Evolutionary conservation across 2,329 filamentous ascomycete genomes (phyloP), one percentile per base, ranked within the genome.

Genomic region (Aspergillus fijiensis): DNA sequence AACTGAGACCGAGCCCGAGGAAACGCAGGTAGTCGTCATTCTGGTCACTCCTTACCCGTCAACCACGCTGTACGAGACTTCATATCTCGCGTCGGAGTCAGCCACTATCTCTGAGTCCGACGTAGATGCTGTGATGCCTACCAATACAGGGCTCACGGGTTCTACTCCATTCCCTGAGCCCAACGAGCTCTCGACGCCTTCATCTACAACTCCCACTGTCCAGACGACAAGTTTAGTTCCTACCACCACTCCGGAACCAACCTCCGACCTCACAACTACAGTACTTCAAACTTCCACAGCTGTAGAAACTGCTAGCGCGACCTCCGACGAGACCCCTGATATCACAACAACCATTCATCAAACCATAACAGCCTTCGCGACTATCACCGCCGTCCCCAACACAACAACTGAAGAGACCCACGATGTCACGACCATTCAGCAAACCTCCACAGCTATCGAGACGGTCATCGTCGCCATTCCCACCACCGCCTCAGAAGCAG

Each of bases 381-480:
- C 57, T 23, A 14, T 49, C 16, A 51, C 51, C 16, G 39, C 45
- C 39, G 39, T 29, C 2, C 11, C 49, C 23, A 10, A 11, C 23
- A 14, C 4, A 48, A 11, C n/a, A 14, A 16, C 50, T 0, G 27
- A 48, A 35, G n/a, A 39, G 49, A 45, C 23, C 33, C 12, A 48
- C 45, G 31, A 42, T 14, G 16, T 55, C 23, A 49, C 42, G 29
- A 53, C 59, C 5, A 19, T 48, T 14, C 50, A 57, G 5, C 51
- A 57, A 39, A 60, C 61, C 5, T 54, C 59, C 23, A 49, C 55
- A 5, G 49, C 56, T 19, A 35, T 56, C 10, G 48, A 55, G n/a
- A 55, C 52, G 12, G 19, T 55, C 23, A 31, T 39, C 2, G 51
- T 27, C n/a, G 42, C 11, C 21, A 54, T 42, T 5, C 27, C 52